These are phyloP conservation scores for Dunaliella primolecta DNA, from an alignment of 139 green algal species.

Conservation along the genomic window DNA sequence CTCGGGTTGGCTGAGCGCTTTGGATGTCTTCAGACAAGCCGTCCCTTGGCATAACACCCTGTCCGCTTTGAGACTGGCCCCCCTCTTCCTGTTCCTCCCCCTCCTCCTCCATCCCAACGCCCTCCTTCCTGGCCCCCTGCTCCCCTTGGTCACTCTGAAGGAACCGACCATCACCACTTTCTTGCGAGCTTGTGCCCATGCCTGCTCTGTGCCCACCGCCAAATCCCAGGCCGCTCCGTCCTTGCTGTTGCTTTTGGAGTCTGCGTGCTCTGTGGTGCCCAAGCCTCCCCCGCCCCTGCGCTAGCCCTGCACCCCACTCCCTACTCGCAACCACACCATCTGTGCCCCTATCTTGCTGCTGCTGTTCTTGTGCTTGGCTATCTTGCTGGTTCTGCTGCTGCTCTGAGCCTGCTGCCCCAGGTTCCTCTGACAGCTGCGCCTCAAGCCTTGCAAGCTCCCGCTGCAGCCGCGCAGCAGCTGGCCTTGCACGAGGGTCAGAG, in stretches of 20 bases:
- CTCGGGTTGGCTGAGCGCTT: background rate
- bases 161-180: no score
- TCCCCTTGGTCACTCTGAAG: no score
- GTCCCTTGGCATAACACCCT: background rate
- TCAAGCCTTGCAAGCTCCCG: background rate
- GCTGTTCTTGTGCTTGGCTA: background rate
- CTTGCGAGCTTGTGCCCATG: no score
- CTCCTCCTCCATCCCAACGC: no score
- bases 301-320: background rate
- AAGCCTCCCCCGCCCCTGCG: no score
- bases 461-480: background rate
- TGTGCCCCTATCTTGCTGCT: no score
- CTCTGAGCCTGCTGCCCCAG: background rate
- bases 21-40: background rate
- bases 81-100: no score
- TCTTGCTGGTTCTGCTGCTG: background rate
- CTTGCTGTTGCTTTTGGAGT: background rate
- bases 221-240: no score
- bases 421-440: background rate
- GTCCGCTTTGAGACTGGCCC: background rate
- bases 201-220: no score
- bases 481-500: background rate
- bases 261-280: no score
- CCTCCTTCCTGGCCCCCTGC: no score
- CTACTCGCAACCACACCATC: no score